Evolutionary conservation across 2,329 filamentous ascomycete genomes (phyloP), one percentile per base, ranked within the genome.

Genomic region (Epicoccum sorghinum): DNA sequence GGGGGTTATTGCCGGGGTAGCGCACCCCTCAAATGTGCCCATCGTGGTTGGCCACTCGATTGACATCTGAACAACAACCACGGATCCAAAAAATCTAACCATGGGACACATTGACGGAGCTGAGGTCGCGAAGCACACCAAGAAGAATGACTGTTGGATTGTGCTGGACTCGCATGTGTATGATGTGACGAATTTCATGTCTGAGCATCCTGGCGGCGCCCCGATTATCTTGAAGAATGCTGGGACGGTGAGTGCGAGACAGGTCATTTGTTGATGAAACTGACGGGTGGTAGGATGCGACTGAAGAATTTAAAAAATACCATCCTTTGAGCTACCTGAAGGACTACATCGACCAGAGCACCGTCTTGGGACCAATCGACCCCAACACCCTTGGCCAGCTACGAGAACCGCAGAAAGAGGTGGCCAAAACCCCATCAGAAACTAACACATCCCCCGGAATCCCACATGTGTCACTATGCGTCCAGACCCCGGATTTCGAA

Each of bases 151-250:
- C 7, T 79, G 77, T 61, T 91, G 88, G 88, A 83, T 90, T 44
- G 86, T 89, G 5, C 80, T 90, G 7, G 83, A 89, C 66, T 82
- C 82, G 32, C 82, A 84, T 59, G 85, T 89, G 4, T 89, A 87
- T 75, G 84, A 90, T 69, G 74, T 90, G 29, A 87, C 84, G 4
- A 79, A 82, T 12, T 90, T 90, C 66, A 76, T 85, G 4, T 78
- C 80, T 7, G 77, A 85, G 44, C 85, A 87, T 69, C 84, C 85
- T 3, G 85, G 86, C n/a, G 85, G 85, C 22, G 75, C 83, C n/a
- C 61, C 67, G 1, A 71, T 73, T 3, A 63, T 74, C 18, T 55
- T 74, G 56, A 71, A 65, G 55, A 65, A 73, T 42, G 79, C 75
- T 38, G 82, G 83, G 79, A 70, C 66, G 23, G 70, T 73, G 14